These are phyloP conservation scores for Boechera stricta DNA, from an alignment of 345 rosid species.

Conservation along the genomic window DNA sequence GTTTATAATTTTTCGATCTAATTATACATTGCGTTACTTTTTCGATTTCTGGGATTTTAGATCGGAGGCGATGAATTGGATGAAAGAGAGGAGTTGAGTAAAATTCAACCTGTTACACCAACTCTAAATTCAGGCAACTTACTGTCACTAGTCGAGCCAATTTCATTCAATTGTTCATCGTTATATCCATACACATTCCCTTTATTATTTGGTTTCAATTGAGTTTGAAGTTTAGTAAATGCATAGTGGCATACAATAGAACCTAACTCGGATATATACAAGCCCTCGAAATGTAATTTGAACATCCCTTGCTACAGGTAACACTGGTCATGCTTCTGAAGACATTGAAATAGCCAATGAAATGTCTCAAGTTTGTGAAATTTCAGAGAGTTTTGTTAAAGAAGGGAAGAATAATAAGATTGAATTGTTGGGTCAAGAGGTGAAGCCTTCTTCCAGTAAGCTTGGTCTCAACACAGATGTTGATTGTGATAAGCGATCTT, in stretches of 20 bases:
- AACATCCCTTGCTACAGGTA: constrained; percentile 24
- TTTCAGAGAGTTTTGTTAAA: constrained; percentile 13
- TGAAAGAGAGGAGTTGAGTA: constrained; percentile 36
- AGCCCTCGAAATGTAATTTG: neutral
- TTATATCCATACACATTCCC: constrained; percentile 35
- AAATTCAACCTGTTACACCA: constrained; percentile 30
- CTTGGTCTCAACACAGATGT: constrained; percentile 55
- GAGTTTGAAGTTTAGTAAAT: neutral
- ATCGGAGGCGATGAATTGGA: constrained; percentile 40
- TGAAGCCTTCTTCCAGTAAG: constrained; percentile 26
- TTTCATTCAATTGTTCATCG: neutral
- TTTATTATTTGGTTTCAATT: constrained; percentile 8
- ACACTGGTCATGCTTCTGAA: constrained; percentile 30
- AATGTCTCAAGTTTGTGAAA: constrained; percentile 45
- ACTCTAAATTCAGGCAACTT: constrained; percentile 27
- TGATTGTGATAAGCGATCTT: constrained; percentile 28
- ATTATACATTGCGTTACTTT: constrained; percentile 1
- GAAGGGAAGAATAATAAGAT: constrained; percentile 15
- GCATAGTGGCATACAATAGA: neutral
- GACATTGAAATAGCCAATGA: constrained; percentile 38
- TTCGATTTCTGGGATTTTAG: constrained; percentile 38
- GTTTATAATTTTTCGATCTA: neutral
- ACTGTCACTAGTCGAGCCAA: constrained; percentile 11
- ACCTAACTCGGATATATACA: neutral
- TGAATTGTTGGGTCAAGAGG: constrained; percentile 32